Evolutionary conservation across 306 rosid species (phyloP).

Genomic region (Biancaea sappan): DNA sequence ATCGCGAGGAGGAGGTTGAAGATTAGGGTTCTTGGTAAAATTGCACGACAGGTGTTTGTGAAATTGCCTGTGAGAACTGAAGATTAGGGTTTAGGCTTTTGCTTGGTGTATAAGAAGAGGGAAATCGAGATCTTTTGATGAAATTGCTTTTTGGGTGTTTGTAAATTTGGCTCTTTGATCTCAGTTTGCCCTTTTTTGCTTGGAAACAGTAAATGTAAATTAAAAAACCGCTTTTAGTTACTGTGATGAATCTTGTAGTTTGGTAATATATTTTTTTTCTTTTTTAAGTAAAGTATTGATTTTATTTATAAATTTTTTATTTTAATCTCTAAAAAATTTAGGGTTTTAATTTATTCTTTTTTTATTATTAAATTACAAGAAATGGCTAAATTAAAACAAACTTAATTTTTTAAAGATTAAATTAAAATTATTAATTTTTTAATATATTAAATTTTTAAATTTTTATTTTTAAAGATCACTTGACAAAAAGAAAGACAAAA

Average conservation of each 20-base stretch:
- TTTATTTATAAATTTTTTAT: no score
- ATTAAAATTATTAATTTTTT: no score
- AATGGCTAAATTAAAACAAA: no score
- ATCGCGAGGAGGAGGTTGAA: not conserved
- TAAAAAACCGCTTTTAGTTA: not conserved
- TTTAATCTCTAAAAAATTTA: no score
- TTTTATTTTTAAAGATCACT: no score
- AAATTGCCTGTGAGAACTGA: constrained; percentile 7
- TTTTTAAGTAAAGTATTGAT: no score
- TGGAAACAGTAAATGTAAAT: not conserved
- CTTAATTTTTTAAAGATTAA: no score
- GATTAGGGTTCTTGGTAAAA: not conserved
- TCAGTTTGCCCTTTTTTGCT: not conserved
- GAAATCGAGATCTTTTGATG: not conserved
- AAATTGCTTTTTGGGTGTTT: not conserved
- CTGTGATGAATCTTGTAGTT: not conserved
- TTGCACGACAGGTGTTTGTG: constrained; percentile 33
- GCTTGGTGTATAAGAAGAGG: not conserved
- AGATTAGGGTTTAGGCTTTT: not conserved
- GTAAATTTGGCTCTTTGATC: not conserved
- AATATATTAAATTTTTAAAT: no score
- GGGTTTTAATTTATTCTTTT: no score
- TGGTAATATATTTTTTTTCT: no score
- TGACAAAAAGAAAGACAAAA: no score
- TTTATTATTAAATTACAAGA: no score